phyloP scores from a whole-genome alignment of 129 eudicot genomes.

The Ambrosia trifida region DNA sequence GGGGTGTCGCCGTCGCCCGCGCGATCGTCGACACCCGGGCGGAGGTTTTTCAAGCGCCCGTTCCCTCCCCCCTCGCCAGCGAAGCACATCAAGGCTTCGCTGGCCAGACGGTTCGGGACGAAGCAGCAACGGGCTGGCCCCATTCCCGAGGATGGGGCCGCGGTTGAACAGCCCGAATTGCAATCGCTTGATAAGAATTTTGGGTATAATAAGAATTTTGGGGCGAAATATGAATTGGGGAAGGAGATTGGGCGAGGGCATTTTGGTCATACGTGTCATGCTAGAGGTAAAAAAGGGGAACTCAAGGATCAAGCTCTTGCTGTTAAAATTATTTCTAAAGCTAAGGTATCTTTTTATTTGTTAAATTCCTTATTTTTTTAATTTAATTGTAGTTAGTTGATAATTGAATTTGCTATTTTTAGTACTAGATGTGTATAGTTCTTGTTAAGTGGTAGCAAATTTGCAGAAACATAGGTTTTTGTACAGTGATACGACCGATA shows the following conservation, averaged over 20 bases:
- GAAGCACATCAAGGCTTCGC: conserved; percentile 80
- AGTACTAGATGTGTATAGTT: not conserved
- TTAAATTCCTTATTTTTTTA: not conserved
- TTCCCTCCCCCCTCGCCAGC: conserved; percentile 97
- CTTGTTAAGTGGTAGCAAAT: conserved; percentile 5
- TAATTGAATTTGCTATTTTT: conserved; percentile 9
- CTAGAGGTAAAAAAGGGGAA: conserved; percentile 76
- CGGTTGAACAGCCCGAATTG: conserved; percentile 34
- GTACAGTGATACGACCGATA: too few relatives aligned
- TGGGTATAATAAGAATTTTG: conserved; percentile 78
- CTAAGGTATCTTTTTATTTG: conserved; percentile 49
- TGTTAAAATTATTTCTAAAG: conserved; percentile 82
- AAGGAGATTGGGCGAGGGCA: conserved; percentile 95
- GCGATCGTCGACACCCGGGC: conserved; percentile 76
- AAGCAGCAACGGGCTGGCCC: conserved; percentile 62
- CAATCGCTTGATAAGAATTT: conserved; percentile 78
- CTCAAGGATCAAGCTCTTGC: conserved; percentile 79
- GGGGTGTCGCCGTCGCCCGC: conserved; percentile 93
- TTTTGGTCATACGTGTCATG: conserved; percentile 95
- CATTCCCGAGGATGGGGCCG: conserved; percentile 73
- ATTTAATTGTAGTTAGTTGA: not conserved
- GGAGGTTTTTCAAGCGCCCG: conserved; percentile 72
- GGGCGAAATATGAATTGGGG: conserved; percentile 90
- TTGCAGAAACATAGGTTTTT: conserved; percentile 11
- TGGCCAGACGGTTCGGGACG: conserved; percentile 66